Base-by-base conservation (phyloP, 305 asterid genomes). In the Coffea humblotiana region DNA sequence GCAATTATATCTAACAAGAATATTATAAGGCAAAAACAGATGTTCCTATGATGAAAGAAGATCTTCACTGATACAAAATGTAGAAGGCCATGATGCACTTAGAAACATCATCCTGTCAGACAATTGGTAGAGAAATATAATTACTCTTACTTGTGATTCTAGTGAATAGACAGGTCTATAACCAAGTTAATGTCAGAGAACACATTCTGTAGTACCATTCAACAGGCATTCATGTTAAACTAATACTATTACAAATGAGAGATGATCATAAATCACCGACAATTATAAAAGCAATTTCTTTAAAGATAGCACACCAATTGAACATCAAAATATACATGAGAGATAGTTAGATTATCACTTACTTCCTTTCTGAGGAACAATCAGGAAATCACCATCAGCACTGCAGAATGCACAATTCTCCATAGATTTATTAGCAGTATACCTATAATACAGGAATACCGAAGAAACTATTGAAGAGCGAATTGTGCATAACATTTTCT, bases 321-420 rank as follows among this genome's bases (percentile, higher is more conserved):
- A 18, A 21, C 27, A 69, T 29, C 29, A 3, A 40, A 3, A 16
- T 0, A 2, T 8, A 11, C 18, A 21, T 58, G 3, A 25, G 12
- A 32, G 25, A 78, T 51, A 63, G 65, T 74, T 80, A 79, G 74
- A 51, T 78, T 65, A 56, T 81, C 80, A 90, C 98, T 91, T 90
- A 93, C 98, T 88, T 89, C 99, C 99, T 82, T 85, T 76, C 87
- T 95, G 98, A 84, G 99, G 99, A 88, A 95, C 99, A 84, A 93
- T 89, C 86, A 95, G 77, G 89, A 93, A 91, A 88, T 94, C 99
- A 21, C 99, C 99, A 87, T 95, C 99, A 52, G 99, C 99, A 88
- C 91, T 94, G 83, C 98, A 95, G 87, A 95, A 92, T 19, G 99
- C 97, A 85, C 87, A 95, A 78, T 91, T 86, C 37, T 90, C 97